Evolutionary conservation across 2,329 filamentous ascomycete genomes (phyloP).

Genomic region (Colletotrichum sansevieriae): DNA sequence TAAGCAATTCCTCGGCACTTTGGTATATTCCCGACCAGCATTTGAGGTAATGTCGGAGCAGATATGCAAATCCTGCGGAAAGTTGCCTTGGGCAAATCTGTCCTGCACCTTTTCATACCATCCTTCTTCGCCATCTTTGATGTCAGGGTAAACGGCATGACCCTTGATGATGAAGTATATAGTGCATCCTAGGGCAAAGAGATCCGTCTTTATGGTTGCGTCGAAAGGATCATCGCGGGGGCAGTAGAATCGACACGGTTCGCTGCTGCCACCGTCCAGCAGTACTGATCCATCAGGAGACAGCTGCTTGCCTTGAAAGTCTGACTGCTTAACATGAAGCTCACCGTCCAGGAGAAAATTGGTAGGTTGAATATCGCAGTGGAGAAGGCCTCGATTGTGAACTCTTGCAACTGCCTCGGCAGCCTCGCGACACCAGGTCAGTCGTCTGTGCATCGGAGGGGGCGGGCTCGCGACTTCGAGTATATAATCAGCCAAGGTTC

Average conservation of each 20-base stretch:
- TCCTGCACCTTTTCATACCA: background rate
- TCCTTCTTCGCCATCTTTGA: background rate
- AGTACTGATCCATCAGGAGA: background rate
- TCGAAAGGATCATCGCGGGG: background rate
- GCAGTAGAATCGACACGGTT: background rate
- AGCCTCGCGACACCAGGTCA: background rate
- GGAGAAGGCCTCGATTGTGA: background rate
- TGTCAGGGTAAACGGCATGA: background rate
- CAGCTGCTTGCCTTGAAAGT: background rate
- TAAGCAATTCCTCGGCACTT: too few relatives aligned
- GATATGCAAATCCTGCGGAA: too few relatives aligned
- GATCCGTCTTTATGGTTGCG: background rate
- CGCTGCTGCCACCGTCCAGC: background rate
- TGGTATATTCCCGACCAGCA: too few relatives aligned
- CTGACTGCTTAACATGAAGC: background rate
- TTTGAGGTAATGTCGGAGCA: too few relatives aligned
- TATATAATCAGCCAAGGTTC: background rate
- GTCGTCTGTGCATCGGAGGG: background rate
- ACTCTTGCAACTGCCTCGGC: background rate
- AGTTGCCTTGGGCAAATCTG: background rate
- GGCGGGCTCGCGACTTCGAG: background rate
- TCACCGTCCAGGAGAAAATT: background rate
- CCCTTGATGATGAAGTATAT: background rate
- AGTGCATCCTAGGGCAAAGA: background rate
- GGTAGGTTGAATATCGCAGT: background rate